A percentile compares a stretch with the other conserved stretches of the same genome.
Conservation (phyloP, 2,329 filamentous ascomycete genomes). For the Alternaria atra region DNA sequence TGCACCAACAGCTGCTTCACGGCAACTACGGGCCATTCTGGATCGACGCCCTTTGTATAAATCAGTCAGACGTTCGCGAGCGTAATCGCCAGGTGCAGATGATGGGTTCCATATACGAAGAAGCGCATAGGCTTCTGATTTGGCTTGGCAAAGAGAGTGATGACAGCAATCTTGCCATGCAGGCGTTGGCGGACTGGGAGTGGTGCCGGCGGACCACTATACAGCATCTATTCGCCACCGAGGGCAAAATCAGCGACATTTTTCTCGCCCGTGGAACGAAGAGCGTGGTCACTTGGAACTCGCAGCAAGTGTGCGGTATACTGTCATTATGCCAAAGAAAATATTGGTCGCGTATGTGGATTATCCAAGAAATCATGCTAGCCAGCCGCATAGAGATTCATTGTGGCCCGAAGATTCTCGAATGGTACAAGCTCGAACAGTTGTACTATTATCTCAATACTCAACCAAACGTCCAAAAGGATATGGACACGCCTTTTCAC, state of each 20-base stretch:
- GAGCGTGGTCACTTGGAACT: neutral
- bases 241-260: neutral
- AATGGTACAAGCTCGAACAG: neutral
- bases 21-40: slow-evolving; percentile 9
- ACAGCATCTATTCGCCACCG: neutral
- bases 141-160: neutral
- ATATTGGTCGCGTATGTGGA: slow-evolving; percentile 1
- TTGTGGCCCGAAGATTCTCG: neutral
- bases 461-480: fast-evolving
- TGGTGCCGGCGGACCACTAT: neutral
- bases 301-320: neutral
- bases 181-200: neutral
- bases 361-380: neutral
- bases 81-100: slow-evolving; percentile 19
- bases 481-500: neutral
- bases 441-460: neutral
- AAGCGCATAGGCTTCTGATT: neutral
- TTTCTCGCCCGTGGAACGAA: neutral
- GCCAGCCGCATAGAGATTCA: neutral
- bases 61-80: slow-evolving; percentile 22
- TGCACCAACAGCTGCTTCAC: neutral
- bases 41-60: slow-evolving; percentile 38
- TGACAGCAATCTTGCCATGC: neutral
- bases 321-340: neutral
- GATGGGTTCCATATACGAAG: slow-evolving; percentile 2